Conservation (phyloP, 148 eudicot genomes). For the Linanthus parryae region DNA sequence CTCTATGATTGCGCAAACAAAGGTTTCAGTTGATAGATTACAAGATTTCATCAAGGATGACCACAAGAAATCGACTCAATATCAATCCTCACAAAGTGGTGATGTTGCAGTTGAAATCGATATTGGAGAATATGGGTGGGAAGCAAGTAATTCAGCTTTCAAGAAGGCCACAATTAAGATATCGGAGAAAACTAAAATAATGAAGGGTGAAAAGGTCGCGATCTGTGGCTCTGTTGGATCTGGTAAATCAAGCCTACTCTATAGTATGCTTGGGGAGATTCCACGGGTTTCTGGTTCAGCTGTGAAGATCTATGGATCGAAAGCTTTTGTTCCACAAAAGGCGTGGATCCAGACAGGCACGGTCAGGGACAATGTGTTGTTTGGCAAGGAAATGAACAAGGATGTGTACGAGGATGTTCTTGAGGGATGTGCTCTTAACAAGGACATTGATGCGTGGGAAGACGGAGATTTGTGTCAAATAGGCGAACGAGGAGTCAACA, state of each 20-base stretch:
- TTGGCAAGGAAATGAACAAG: slow-evolving; percentile 68
- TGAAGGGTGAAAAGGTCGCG: slow-evolving; percentile 70
- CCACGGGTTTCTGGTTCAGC: slow-evolving; percentile 56
- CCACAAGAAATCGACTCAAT: slow-evolving; percentile 24
- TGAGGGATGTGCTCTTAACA: slow-evolving; percentile 68
- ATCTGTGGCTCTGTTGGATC: slow-evolving; percentile 92
- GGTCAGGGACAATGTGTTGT: slow-evolving; percentile 69
- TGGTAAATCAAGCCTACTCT: slow-evolving; percentile 79
- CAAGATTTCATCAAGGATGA: slow-evolving; percentile 46
- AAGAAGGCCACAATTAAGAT: slow-evolving; percentile 46
- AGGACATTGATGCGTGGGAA: slow-evolving; percentile 71
- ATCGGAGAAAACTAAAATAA: slow-evolving; percentile 35
- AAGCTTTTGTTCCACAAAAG: slow-evolving; percentile 82
- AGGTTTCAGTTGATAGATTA: slow-evolving; percentile 71
- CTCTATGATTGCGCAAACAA: slow-evolving; percentile 74
- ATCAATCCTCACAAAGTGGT: slow-evolving; percentile 23
- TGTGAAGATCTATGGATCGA: slow-evolving; percentile 59
- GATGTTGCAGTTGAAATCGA: slow-evolving; percentile 49
- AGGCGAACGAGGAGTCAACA: slow-evolving; percentile 86
- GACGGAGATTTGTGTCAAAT: slow-evolving; percentile 68
- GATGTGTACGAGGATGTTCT: slow-evolving; percentile 59
- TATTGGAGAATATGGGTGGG: slow-evolving; percentile 78
- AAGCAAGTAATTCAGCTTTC: slow-evolving; percentile 20
- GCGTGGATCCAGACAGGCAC: slow-evolving; percentile 96
- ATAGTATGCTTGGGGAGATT: slow-evolving; percentile 81